A percentile compares a stretch with the other conserved stretches of the same genome.
These are phyloP conservation scores for Neurospora sp. DNA, from an alignment of 495 filamentous ascomycete species.

Conservation along the genomic window DNA sequence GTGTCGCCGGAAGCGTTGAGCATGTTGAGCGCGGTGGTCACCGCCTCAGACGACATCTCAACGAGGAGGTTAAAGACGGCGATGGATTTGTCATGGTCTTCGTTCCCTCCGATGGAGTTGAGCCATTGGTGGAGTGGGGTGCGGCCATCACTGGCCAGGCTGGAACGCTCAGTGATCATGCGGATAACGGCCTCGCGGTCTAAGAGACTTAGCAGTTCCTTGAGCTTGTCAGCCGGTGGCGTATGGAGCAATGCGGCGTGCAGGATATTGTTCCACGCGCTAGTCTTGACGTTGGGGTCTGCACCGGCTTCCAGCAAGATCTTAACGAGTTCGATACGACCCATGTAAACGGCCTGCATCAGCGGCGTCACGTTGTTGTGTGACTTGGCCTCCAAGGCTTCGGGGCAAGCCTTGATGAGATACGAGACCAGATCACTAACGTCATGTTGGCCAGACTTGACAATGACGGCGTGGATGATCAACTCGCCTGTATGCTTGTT, in stretches of 20 bases:
- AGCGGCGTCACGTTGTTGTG: constrained; percentile 49
- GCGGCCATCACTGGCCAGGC: constrained; percentile 20
- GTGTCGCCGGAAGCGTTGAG: constrained; percentile 61
- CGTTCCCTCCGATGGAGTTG: background rate
- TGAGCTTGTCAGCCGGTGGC: constrained; percentile 21
- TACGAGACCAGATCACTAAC: constrained; percentile 49
- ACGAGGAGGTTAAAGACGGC: constrained; percentile 34
- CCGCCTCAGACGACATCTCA: constrained; percentile 35
- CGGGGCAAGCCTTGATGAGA: constrained; percentile 45
- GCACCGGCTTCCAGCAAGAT: constrained; percentile 54
- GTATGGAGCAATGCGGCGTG: constrained; percentile 39
- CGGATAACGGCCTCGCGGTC: constrained; percentile 33
- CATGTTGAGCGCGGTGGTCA: constrained; percentile 40
- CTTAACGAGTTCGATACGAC: constrained; percentile 42
- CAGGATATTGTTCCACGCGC: constrained; percentile 46
- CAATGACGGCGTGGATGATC: constrained; percentile 55
- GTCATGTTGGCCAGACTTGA: constrained; percentile 26
- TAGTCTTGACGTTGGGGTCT: constrained; percentile 48
- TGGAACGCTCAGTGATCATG: constrained; percentile 31
- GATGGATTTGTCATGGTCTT: constrained; percentile 5
- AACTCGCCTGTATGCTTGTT: constrained; percentile 40
- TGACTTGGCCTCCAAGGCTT: constrained; percentile 48
- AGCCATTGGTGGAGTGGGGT: constrained; percentile 34
- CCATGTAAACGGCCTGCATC: constrained; percentile 42
- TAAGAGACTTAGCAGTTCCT: constrained; percentile 40